phyloP scores from a whole-genome alignment of 2,329 filamentous ascomycete genomes.

The Amphichorda felina region DNA sequence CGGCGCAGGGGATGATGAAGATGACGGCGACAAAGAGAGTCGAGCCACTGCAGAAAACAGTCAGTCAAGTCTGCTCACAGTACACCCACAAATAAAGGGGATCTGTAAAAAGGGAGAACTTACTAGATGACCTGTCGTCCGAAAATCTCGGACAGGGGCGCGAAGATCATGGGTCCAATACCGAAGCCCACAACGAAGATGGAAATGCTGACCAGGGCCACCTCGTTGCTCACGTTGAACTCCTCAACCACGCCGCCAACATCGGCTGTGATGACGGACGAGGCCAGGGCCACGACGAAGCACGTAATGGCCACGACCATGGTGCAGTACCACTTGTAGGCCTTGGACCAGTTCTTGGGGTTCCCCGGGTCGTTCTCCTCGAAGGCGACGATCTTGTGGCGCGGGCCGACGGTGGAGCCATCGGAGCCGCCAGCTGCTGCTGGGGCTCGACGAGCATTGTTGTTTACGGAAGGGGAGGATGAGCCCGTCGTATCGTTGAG shows the following conservation, averaged over 20 bases:
- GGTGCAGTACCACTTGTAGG: slow-evolving; percentile 71
- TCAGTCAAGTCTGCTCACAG: not conserved
- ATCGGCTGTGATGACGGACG: slow-evolving; percentile 68
- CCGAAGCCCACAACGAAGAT: slow-evolving; percentile 77
- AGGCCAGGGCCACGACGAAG: slow-evolving; percentile 61
- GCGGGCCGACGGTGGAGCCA: not conserved
- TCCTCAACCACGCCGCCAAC: slow-evolving; percentile 49
- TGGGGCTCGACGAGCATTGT: too few relatives aligned
- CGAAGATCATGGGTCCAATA: slow-evolving; percentile 69
- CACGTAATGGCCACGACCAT: slow-evolving; percentile 72
- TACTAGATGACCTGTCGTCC: slow-evolving; percentile 62
- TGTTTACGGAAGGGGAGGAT: too few relatives aligned
- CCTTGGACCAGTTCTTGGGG: slow-evolving; percentile 76
- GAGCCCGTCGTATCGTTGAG: too few relatives aligned
- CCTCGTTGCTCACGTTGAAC: slow-evolving; percentile 61
- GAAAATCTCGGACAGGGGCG: slow-evolving; percentile 64
- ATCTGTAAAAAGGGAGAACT: slow-evolving; percentile 7
- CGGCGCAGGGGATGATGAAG: slow-evolving; percentile 71
- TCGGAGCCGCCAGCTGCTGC: too few relatives aligned
- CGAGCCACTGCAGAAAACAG: slow-evolving; percentile 24
- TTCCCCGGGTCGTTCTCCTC: slow-evolving; percentile 60
- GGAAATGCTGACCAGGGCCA: slow-evolving; percentile 59
- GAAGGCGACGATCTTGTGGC: slow-evolving; percentile 45
- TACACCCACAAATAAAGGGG: not conserved
- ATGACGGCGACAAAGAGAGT: slow-evolving; percentile 61